These are phyloP conservation scores for Leishmania turanica DNA, from an alignment of 208 protist species.

Conservation along the genomic window DNA sequence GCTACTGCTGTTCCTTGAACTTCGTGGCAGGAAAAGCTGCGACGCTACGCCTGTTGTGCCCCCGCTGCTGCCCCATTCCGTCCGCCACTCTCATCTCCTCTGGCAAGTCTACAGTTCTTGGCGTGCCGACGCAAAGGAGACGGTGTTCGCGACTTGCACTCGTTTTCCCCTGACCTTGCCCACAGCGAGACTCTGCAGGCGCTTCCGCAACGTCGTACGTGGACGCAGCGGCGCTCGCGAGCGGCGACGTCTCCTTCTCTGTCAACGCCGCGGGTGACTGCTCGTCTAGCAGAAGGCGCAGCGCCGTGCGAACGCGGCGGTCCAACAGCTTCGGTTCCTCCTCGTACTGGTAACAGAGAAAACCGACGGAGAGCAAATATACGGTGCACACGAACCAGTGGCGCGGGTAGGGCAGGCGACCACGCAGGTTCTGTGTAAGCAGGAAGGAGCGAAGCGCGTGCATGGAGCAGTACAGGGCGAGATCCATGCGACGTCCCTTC, in stretches of 20 bases:
- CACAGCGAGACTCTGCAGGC: background rate
- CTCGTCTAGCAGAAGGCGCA: conserved; percentile 63
- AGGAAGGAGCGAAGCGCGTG: conserved; percentile 81
- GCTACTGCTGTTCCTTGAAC: background rate
- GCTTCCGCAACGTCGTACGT: conserved; percentile 8
- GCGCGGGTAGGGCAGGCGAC: conserved; percentile 72
- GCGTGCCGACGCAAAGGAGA: conserved; percentile 25
- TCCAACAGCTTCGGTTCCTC: conserved; percentile 71
- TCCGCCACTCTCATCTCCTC: background rate
- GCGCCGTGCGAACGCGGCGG: conserved; percentile 46
- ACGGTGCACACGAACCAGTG: conserved; percentile 66
- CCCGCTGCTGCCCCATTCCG: background rate
- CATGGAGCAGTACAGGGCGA: conserved; percentile 84
- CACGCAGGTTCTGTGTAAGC: conserved; percentile 74
- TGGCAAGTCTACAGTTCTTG: conserved; percentile 4
- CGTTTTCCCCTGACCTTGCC: conserved; percentile 6
- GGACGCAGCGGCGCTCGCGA: background rate
- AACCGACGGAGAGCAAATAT: conserved; percentile 77
- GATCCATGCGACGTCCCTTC: conserved; percentile 80
- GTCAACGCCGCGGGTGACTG: conserved; percentile 13
- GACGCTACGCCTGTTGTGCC: background rate
- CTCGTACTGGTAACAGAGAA: conserved; percentile 84
- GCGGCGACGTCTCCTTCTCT: conserved; percentile 7
- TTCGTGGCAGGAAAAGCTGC: background rate
- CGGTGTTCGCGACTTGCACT: conserved; percentile 25